A percentile compares a stretch with the other conserved stretches of the same genome.
phyloP scores from a whole-genome alignment of 805 yeast genomes.

The Ogataea pilisensis region DNA sequence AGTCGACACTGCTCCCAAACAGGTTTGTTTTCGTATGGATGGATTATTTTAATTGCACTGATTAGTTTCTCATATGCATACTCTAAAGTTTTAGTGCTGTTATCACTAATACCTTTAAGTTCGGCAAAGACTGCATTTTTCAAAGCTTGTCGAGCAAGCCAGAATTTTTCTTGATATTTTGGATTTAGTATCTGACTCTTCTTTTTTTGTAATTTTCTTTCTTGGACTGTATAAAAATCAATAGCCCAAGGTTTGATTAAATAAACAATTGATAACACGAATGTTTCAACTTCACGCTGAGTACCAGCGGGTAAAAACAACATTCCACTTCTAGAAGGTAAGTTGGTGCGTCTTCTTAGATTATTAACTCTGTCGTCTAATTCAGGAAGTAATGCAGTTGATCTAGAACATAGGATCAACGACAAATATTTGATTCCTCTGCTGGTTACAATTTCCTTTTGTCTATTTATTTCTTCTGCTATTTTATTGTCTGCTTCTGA shows the following conservation, averaged over 20 bases:
- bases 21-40: conserved; percentile 17
- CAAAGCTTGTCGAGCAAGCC: conserved; percentile 48
- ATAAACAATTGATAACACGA: conserved; percentile 37
- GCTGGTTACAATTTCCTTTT: conserved; percentile 30
- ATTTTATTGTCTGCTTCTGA: conserved; percentile 30
- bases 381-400: conserved; percentile 29
- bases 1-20: conserved; percentile 43
- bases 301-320: conserved; percentile 39
- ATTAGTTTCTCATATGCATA: conserved; percentile 49
- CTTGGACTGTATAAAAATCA: conserved; percentile 41
- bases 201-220: conserved; percentile 38
- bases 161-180: conserved; percentile 25
- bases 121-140: conserved; percentile 51
- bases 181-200: conserved; percentile 31
- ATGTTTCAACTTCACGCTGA: conserved; percentile 36
- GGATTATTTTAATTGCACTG: conserved; percentile 31
- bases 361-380: conserved; percentile 32
- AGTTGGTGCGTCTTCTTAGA: conserved; percentile 39
- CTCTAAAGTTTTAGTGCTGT: conserved; percentile 47
- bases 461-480: conserved; percentile 33
- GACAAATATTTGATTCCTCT: conserved; percentile 33
- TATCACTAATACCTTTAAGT: conserved; percentile 41
- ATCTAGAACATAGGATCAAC: conserved; percentile 31
- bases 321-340: conserved; percentile 43
- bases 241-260: conserved; percentile 36